Base-by-base conservation (phyloP, 2,329 filamentous ascomycete genomes). In the Ambrosiella xylebori region DNA sequence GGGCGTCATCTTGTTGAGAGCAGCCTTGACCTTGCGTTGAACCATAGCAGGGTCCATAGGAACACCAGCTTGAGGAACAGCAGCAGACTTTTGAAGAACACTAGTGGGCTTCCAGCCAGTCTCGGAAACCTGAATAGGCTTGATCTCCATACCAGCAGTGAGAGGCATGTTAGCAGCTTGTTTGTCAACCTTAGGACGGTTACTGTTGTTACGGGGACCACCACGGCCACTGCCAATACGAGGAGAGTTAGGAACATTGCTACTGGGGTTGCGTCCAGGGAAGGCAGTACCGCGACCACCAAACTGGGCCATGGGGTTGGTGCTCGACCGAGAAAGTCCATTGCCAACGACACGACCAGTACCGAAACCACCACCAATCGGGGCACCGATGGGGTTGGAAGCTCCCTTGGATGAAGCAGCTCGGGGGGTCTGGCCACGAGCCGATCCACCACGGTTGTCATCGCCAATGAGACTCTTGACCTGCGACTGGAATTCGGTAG, bases 1-100 rank as follows among this genome's bases (percentile, higher is more conserved):
- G 0, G 93, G 93, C 0, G 93, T 97, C 93, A 98, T 97, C 85
- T 98, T 98, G 82, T 98, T 98, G 66, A 98, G 76, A 61, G 87
- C 87, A 63, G 89, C 86, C 83, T 98, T 98, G 69, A 98, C 93
- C 83, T 98, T 98, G 65, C 91, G 85, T 75, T 98, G 93, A 60
- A 98, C 93, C 76, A 93, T 82, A 65, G 91, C 88, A 27, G 93
- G 91, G 63, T 94, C 82, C 73, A 97, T 80, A 65, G 87, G 78
- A 7, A 74, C 69, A 62, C 74, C 71, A 58, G 71, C 68, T 41
- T 71, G 68, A 49, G 71, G 62, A 55, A 68, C 61, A 38, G 68
- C 64, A 55, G 65, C 57, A 39, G 57, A 11, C n/a, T 17, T 38
- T 61, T 69, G 69, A 63, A 70, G 72, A 56, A 94, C 62, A 65